These are phyloP conservation scores for Quercus bicolor DNA, from an alignment of 306 rosid species.

Conservation along the genomic window DNA sequence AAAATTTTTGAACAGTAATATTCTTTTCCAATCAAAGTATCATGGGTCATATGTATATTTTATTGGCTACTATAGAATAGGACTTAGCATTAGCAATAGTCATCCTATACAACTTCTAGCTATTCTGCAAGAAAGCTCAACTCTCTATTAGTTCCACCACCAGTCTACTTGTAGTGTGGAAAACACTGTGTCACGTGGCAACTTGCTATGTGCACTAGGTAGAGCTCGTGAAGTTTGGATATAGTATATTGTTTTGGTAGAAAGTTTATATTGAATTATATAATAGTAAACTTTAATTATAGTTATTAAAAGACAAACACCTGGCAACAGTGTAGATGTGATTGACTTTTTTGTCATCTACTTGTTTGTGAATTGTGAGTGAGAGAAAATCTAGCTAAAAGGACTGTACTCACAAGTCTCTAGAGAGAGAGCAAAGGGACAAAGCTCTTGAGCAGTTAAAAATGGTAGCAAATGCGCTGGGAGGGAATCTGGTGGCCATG, in stretches of 20 bases:
- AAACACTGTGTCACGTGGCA: background rate
- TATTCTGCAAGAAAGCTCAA: background rate
- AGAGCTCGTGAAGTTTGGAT: background rate
- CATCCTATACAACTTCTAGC: background rate
- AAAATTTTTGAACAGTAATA: background rate
- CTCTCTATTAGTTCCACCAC: background rate
- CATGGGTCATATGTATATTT: background rate
- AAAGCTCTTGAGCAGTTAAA: slow-evolving; percentile 13
- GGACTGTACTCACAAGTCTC: background rate
- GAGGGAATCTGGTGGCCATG: slow-evolving; percentile 17
- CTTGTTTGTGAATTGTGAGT: background rate
- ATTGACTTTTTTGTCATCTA: slow-evolving; percentile 18
- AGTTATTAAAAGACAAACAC: background rate
- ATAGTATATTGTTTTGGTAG: background rate
- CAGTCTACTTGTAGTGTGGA: background rate
- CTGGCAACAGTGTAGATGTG: slow-evolving; percentile 11
- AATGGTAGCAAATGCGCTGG: slow-evolving; percentile 9
- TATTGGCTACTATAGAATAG: background rate
- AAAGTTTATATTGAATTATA: background rate
- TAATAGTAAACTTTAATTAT: background rate
- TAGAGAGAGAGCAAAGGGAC: background rate
- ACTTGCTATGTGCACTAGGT: background rate
- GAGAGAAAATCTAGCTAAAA: background rate
- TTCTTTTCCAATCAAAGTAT: background rate
- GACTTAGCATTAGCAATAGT: background rate